Conservation (phyloP, 73 alveolate genomes). For the Paramecium caudatum region DNA sequence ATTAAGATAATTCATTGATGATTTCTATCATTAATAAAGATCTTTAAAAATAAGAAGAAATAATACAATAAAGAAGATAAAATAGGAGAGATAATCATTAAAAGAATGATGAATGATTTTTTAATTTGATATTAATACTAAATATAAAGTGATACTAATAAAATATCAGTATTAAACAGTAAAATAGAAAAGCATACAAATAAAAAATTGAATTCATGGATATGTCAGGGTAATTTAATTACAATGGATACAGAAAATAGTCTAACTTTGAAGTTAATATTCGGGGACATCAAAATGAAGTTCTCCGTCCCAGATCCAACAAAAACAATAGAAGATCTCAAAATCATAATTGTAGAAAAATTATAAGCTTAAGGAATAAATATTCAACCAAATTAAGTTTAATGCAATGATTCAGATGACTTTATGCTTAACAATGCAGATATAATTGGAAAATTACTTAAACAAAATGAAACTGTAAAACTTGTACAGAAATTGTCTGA, state of each 20-base stretch:
- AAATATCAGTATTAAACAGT: too few species aligned
- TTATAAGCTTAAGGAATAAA: constrained; percentile 34
- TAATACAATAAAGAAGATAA: background rate
- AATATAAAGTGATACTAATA: too few species aligned
- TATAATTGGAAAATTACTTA: background rate
- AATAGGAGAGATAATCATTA: constrained; percentile 20
- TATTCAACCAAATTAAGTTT: background rate
- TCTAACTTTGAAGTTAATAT: background rate
- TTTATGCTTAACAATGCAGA: constrained; percentile 40
- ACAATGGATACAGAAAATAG: background rate
- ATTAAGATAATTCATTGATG: constrained; percentile 24
- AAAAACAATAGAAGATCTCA: constrained; percentile 9
- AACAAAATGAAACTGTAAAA: constrained; percentile 37
- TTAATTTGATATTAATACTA: background rate
- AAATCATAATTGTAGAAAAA: background rate
- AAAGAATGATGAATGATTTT: background rate
- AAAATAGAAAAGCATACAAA: too few species aligned
- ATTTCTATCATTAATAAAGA: constrained; percentile 5
- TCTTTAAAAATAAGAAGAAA: constrained; percentile 9
- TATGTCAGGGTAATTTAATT: too few species aligned
- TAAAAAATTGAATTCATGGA: too few species aligned
- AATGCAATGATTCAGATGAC: constrained; percentile 45
- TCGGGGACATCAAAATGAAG: background rate
- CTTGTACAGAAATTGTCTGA: background rate
- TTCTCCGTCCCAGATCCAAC: constrained; percentile 19